Evolutionary conservation across 345 rosid genomes (phyloP), one percentile per base, ranked within the genome.

Genomic region (Eucalyptus melliodora): DNA sequence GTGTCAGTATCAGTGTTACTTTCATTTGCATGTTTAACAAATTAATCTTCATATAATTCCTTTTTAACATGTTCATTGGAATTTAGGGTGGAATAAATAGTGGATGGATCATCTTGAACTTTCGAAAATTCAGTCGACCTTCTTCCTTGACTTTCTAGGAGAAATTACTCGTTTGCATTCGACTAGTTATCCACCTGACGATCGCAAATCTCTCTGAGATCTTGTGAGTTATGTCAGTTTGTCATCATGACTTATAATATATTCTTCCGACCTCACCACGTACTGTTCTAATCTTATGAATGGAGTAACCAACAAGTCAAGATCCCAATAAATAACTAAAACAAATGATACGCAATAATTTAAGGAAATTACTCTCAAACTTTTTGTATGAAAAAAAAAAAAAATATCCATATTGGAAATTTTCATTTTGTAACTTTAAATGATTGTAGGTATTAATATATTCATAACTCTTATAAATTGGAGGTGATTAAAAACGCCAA

Each of bases 51-150:
- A 5, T 19, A 34, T 72, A 9, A 72, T 69, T 69, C 10, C 9
- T 31, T 31, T 72, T 5, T 31, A 4, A 0, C 34, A 2, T 69
- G 2, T 72, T 37, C 27, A 11, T 72, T 0, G 3, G 1, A 9
- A 56, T 56, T 56, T 23, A 23, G 27, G 62, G 27, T 9, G 12
- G 62, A 23, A 56, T 56, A 23, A 56, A 24, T 56, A 56, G 62
- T 56, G 62, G 62, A 56, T 6, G 30, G 62, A 56, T 72, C 27
- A 37, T 19, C 45, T 37, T 72, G 83, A 40, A 3, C 10, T 72
- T 72, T 37, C 45, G 1, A 11, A 37, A 72, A 5, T 37, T 72
- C 21, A 37, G 83, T 72, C 15, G 8, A 72, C 45, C 83, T 72
- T 72, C 83, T 72, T 72, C 83, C 27, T 37, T 37, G 83, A 72